phyloP scores from a whole-genome alignment of 1,139 yeast genomes.

The Scheffersomyces quercinus region DNA sequence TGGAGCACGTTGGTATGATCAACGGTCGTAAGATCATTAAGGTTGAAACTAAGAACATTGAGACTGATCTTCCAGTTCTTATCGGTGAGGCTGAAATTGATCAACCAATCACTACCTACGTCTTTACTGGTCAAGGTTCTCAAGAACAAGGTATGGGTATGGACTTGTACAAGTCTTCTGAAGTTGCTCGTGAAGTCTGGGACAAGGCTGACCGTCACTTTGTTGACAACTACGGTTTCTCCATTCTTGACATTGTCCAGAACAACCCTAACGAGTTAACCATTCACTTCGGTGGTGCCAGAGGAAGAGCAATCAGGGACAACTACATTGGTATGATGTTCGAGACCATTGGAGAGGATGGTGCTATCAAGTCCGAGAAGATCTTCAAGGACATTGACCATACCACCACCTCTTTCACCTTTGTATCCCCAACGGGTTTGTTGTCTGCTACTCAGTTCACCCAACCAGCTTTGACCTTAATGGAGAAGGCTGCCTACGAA shows the following conservation, averaged over 20 bases:
- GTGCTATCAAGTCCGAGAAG: constrained; percentile 84
- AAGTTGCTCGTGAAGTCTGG: constrained; percentile 95
- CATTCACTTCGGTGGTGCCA: constrained; percentile 96
- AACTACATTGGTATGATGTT: constrained; percentile 97
- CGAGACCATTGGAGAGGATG: constrained; percentile 87
- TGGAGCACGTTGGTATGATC: constrained; percentile 98
- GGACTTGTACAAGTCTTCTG: constrained; percentile 91
- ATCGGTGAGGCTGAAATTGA: constrained; percentile 98
- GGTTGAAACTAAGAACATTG: constrained; percentile 84
- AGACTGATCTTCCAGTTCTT: constrained; percentile 74
- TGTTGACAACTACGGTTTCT: constrained; percentile 92
- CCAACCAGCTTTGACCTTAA: constrained; percentile 96
- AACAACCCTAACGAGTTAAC: constrained; percentile 96
- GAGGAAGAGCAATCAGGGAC: constrained; percentile 92
- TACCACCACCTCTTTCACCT: constrained; percentile 79
- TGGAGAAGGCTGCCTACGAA: constrained; percentile 99
- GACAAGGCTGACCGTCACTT: constrained; percentile 96
- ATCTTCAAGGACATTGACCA: constrained; percentile 91
- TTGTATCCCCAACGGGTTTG: constrained; percentile 91
- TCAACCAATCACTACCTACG: constrained; percentile 95
- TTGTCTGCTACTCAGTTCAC: constrained; percentile 98
- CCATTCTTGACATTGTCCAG: constrained; percentile 90
- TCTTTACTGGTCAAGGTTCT: constrained; percentile 99
- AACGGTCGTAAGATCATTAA: constrained; percentile 97
- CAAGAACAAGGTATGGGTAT: constrained; percentile 99